Evolutionary conservation across 441 rosid species (phyloP), one percentile per base, ranked within the genome.

Genomic region (Pelargonium citronellum): DNA sequence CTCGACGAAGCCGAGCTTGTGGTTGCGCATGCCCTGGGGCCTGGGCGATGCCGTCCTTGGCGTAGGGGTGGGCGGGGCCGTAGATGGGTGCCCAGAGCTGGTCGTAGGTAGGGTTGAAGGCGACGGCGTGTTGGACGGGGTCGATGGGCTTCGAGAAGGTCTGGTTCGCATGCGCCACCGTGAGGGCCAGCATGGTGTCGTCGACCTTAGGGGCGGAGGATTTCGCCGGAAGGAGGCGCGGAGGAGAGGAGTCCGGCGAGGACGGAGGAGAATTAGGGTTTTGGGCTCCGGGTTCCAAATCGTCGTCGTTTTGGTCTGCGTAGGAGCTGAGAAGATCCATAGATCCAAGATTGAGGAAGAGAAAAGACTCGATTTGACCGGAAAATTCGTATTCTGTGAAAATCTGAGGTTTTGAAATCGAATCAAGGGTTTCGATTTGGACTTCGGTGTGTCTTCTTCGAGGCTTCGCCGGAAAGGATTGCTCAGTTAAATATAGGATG

Each of bases 11-110:
- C 99, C 98, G 20, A 89, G 89, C 83, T 95, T 95, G 83, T 92
- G 98, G 78, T 92, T 92, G 12, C 99, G 90, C 98, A 91, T 89
- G 69, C 97, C 99, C 68, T 91, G 97, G 3, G 99, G n/a, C n/a
- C n/a, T n/a, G n/a, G n/a, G n/a, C 95, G 49, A 92, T 82, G 7
- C 99, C 99, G 49, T 91, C 97, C 81, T 89, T 89, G 39, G 98
- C 98, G 81, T 85, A 91, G 2, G 99, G 98, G 76, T 92, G 98
- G 13, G 95, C 82, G 1, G 98, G 98, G 51, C 98, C 99, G 8
- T 71, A 61, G 68, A 92, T 91, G 6, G 98, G 99, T 57, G 99
- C 92, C 98, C 98, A 91, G 7, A 95, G 91, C 87, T 92, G 96
- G 20, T 95, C 97, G 72, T 84, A 87, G 24, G 95, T 89, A 7